Conservation (phyloP, 805 yeast genomes). For the Wickerhamomyces rabaulensis region DNA sequence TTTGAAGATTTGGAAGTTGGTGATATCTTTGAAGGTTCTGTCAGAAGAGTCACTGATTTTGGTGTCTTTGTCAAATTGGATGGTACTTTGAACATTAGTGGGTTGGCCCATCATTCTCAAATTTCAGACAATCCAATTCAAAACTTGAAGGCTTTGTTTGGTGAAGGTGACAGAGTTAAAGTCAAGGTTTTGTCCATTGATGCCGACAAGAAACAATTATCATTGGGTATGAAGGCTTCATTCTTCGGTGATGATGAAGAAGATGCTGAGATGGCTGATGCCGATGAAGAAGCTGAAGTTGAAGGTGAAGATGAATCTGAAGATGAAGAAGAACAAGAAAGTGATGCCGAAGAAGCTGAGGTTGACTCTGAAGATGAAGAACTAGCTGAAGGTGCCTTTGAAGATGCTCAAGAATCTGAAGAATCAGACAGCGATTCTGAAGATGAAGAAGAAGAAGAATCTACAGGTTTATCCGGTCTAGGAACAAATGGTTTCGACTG, state of each 20-base stretch:
- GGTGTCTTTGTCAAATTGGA: slow-evolving; percentile 88
- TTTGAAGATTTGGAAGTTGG: slow-evolving; percentile 68
- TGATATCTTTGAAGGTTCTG: slow-evolving; percentile 70
- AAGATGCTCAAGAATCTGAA: slow-evolving; percentile 26
- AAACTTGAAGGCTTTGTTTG: slow-evolving; percentile 62
- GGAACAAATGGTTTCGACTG: slow-evolving; percentile 90
- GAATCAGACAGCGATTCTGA: slow-evolving; percentile 27
- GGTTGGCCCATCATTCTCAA: slow-evolving; percentile 82
- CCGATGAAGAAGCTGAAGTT: slow-evolving; percentile 17
- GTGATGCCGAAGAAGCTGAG: slow-evolving; percentile 16
- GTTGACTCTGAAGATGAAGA: slow-evolving; percentile 23
- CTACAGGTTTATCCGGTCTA: slow-evolving; percentile 43
- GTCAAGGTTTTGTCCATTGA: slow-evolving; percentile 69
- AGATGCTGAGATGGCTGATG: slow-evolving; percentile 27
- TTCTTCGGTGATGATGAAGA: slow-evolving; percentile 51
- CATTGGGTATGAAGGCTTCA: slow-evolving; percentile 93
- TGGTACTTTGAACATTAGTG: slow-evolving; percentile 69
- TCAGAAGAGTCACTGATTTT: slow-evolving; percentile 73
- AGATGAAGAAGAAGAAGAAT: slow-evolving; percentile 18
- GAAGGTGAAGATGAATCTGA: slow-evolving; percentile 22
- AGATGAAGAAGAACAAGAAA: slow-evolving; percentile 20
- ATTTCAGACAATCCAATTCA: slow-evolving; percentile 66
- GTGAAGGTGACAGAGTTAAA: slow-evolving; percentile 87
- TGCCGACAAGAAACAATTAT: slow-evolving; percentile 61
- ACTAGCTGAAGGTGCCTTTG: slow-evolving; percentile 28